Conservation (phyloP, 768 basidiomycete species). For the Galerina sulciceps region DNA sequence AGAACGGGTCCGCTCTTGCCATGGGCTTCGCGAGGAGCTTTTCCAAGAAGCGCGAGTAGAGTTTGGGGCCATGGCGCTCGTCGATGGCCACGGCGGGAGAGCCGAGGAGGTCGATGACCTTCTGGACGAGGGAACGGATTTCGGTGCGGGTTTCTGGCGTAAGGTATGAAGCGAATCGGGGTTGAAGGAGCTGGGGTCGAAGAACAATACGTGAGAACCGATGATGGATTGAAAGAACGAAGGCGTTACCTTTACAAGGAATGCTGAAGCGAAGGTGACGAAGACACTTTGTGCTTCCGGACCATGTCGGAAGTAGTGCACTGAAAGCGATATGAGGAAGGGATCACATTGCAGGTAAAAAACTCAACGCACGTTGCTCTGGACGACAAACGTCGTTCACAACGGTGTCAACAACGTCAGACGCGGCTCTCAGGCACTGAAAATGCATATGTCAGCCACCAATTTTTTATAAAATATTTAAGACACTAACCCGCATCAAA, state of each 20-base stretch:
- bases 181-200: constrained; percentile 68
- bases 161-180: constrained; percentile 68
- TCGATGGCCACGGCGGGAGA: constrained; percentile 78
- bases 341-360: not conserved
- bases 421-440: constrained; percentile 71
- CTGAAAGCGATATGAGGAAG: constrained; percentile 15
- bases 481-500: constrained; percentile 57
- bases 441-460: constrained; percentile 3
- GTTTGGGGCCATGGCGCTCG: constrained; percentile 78
- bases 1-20: constrained; percentile 37
- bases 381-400: constrained; percentile 61
- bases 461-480: not conserved
- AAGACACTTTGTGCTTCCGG: constrained; percentile 84
- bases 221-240: not conserved
- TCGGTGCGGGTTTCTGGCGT: constrained; percentile 59
- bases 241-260: constrained; percentile 71
- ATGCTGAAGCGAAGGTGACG: constrained; percentile 79
- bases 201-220: not conserved
- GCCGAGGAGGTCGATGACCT: constrained; percentile 67
- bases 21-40: constrained; percentile 68
- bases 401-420: constrained; percentile 65
- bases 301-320: constrained; percentile 66
- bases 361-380: constrained; percentile 48
- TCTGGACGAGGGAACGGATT: constrained; percentile 66
- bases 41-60: constrained; percentile 80